A percentile compares a stretch with the other conserved stretches of the same genome.
These are phyloP conservation scores for Fusarium continuum DNA, from an alignment of 2,329 filamentous ascomycete genomes.

Conservation along the genomic window DNA sequence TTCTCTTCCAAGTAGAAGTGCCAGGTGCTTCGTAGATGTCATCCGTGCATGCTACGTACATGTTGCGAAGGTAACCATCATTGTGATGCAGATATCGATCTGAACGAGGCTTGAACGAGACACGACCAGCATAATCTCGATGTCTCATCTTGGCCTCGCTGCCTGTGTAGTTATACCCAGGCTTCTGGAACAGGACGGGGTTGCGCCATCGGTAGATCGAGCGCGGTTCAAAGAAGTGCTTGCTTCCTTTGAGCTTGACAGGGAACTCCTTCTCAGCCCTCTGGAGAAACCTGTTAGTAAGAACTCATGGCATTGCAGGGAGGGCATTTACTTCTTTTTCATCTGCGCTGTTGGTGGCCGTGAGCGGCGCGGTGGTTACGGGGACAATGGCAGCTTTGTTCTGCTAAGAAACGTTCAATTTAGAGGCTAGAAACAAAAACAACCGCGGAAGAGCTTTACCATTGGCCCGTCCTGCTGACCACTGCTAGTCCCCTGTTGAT, in stretches of 20 bases:
- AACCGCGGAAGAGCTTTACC: constrained; percentile 44
- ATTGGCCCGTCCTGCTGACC: constrained; percentile 40
- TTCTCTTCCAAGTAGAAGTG: constrained; percentile 43
- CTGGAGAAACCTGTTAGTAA: constrained; percentile 20
- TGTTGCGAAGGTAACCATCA: constrained; percentile 41
- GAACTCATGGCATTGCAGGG: not conserved
- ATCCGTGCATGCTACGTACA: constrained; percentile 41
- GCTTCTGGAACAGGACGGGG: constrained; percentile 37
- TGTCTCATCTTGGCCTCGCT: constrained; percentile 31
- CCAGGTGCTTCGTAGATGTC: constrained; percentile 39
- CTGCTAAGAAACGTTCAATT: constrained; percentile 41
- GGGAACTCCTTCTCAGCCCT: constrained; percentile 41
- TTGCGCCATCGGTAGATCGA: constrained; percentile 35
- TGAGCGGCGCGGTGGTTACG: constrained; percentile 23
- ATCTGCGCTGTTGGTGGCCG: constrained; percentile 16
- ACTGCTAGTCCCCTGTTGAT: constrained; percentile 32
- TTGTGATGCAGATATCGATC: constrained; percentile 42
- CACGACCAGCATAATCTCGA: constrained; percentile 39
- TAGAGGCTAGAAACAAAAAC: constrained; percentile 40
- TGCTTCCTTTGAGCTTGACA: constrained; percentile 36
- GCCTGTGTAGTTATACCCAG: constrained; percentile 34
- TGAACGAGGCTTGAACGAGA: constrained; percentile 33
- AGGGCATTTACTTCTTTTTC: constrained; percentile 30
- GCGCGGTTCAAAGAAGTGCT: constrained; percentile 36
- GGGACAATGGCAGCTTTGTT: constrained; percentile 27